A percentile compares a stretch with the other conserved stretches of the same genome.
These are phyloP conservation scores for Kodamaea ohmeri DNA, from an alignment of 1,139 yeast genomes.

Conservation along the genomic window DNA sequence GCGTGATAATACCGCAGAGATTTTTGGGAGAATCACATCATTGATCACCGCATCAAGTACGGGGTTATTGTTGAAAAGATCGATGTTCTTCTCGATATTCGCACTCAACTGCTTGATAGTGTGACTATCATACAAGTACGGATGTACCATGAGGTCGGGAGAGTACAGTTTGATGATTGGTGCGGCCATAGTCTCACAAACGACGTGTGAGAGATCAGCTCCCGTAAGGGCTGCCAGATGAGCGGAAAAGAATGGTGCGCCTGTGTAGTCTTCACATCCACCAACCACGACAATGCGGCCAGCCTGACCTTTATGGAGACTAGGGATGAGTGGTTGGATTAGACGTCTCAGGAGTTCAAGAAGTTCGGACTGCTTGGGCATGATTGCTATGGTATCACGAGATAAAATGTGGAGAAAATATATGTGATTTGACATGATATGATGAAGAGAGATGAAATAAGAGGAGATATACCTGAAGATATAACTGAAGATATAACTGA, in stretches of 20 bases:
- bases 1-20: slow-evolving; percentile 53
- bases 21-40: slow-evolving; percentile 51
- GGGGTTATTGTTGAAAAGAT: slow-evolving; percentile 10
- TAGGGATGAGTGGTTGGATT: slow-evolving; percentile 73
- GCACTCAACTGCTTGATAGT: slow-evolving; percentile 17
- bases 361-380: slow-evolving; percentile 30
- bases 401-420: too few species aligned
- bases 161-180: slow-evolving; percentile 80
- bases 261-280: slow-evolving; percentile 93
- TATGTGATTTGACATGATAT: too few species aligned
- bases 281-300: slow-evolving; percentile 88
- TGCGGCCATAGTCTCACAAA: slow-evolving; percentile 80
- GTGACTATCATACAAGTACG: slow-evolving; percentile 53
- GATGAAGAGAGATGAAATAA: too few species aligned
- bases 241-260: slow-evolving; percentile 92
- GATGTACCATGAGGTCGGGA: slow-evolving; percentile 96
- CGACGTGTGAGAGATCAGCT: slow-evolving; percentile 82
- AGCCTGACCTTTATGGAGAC: slow-evolving; percentile 88
- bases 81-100: slow-evolving; percentile 16
- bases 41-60: slow-evolving; percentile 34
- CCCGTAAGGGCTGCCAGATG: slow-evolving; percentile 84
- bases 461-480: too few species aligned
- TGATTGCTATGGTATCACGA: too few species aligned
- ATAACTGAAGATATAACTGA: too few species aligned
- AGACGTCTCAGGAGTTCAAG: slow-evolving; percentile 48